These are phyloP conservation scores for Postia placenta DNA, from an alignment of 768 basidiomycete species.

Conservation along the genomic window DNA sequence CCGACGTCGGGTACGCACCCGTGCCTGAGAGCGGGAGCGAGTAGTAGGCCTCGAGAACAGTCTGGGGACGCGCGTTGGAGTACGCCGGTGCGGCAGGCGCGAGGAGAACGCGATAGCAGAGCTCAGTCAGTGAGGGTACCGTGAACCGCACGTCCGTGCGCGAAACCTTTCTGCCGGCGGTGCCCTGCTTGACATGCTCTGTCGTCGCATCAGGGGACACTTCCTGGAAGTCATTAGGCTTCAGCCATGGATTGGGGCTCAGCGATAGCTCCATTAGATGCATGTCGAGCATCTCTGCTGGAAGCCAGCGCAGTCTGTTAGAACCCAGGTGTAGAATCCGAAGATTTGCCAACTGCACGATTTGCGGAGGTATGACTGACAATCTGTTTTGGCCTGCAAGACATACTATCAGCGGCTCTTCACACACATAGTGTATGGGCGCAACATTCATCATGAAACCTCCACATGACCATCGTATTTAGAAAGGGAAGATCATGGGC, in stretches of 20 bases:
- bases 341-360: slow-evolving; percentile 46
- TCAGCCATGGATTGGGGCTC: slow-evolving; percentile 56
- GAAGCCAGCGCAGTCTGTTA: slow-evolving; percentile 54
- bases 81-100: slow-evolving; percentile 11
- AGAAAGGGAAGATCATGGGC: too few relatives aligned
- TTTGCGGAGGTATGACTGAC: slow-evolving; percentile 55
- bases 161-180: slow-evolving; percentile 1
- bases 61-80: background rate
- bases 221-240: background rate
- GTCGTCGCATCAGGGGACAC: background rate
- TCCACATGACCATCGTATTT: too few relatives aligned
- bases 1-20: slow-evolving; percentile 15
- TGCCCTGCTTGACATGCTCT: background rate
- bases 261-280: slow-evolving; percentile 40
- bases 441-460: too few relatives aligned
- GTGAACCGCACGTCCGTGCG: slow-evolving; percentile 13
- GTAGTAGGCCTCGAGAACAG: slow-evolving; percentile 19
- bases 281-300: slow-evolving; percentile 60
- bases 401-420: too few relatives aligned
- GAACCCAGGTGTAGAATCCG: slow-evolving; percentile 54
- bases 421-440: too few relatives aligned
- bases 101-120: slow-evolving; percentile 33
- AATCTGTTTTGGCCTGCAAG: slow-evolving; percentile 51
- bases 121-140: slow-evolving; percentile 29
- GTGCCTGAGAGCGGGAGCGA: slow-evolving; percentile 26